These are phyloP conservation scores for Anthostomella pinea DNA, from an alignment of 2,329 filamentous ascomycete species.

Conservation along the genomic window DNA sequence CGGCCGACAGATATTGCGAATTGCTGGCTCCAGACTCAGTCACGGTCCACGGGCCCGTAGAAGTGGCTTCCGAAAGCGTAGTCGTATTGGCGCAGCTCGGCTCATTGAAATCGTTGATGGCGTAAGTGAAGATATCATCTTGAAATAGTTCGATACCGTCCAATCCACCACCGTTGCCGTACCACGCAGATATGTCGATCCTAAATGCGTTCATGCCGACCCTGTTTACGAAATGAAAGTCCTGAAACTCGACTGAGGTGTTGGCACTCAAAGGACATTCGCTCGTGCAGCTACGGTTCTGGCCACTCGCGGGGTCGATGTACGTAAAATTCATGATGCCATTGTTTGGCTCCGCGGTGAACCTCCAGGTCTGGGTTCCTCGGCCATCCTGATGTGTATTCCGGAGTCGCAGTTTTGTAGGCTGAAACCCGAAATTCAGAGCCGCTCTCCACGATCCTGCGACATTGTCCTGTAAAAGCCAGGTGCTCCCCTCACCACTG, in stretches of 20 bases:
- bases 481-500: conserved; percentile 74
- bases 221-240: conserved; percentile 85
- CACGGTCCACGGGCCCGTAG: conserved; percentile 71
- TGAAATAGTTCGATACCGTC: conserved; percentile 84
- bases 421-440: conserved; percentile 81
- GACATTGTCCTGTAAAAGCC: conserved; percentile 73
- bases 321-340: conserved; percentile 98
- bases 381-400: conserved; percentile 83
- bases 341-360: conserved; percentile 77
- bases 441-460: conserved; percentile 80
- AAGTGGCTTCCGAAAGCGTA: conserved; percentile 63
- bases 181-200: conserved; percentile 83
- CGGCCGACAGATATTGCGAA: conserved; percentile 73
- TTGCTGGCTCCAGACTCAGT: conserved; percentile 66
- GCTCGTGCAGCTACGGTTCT: conserved; percentile 71
- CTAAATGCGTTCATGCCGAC: conserved; percentile 87
- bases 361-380: conserved; percentile 85
- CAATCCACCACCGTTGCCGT: conserved; percentile 80
- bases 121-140: conserved; percentile 81
- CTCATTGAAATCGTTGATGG: conserved; percentile 84
- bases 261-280: conserved; percentile 81
- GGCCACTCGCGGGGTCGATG: conserved; percentile 68
- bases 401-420: conserved; percentile 81
- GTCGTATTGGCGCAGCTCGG: conserved; percentile 69
- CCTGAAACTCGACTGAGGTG: conserved; percentile 66